These are phyloP conservation scores for Ascocoryne sarcoides DNA, from an alignment of 2,329 filamentous ascomycete species.

Conservation along the genomic window DNA sequence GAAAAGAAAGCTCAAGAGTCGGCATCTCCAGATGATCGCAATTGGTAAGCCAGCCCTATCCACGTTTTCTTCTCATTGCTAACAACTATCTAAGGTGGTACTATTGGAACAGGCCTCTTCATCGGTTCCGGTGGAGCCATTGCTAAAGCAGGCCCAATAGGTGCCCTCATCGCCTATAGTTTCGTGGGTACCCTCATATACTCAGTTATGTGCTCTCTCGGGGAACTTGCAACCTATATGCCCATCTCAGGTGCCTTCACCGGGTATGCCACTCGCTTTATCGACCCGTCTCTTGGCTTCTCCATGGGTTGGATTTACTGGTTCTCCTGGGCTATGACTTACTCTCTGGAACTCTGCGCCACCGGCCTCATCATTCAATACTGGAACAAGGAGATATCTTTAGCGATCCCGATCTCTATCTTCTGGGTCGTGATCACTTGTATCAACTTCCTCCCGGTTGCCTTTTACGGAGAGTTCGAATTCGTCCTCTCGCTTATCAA, in stretches of 20 bases:
- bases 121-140: conserved; percentile 58
- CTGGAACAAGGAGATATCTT: conserved; percentile 53
- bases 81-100: conserved; percentile 37
- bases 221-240: conserved; percentile 70
- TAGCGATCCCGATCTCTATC: conserved; percentile 64
- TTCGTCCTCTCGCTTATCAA: conserved; percentile 74
- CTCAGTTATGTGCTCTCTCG: conserved; percentile 62
- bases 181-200: conserved; percentile 66
- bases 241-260: conserved; percentile 72
- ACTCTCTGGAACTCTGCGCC: conserved; percentile 63
- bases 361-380: conserved; percentile 69
- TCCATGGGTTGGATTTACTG: conserved; percentile 79
- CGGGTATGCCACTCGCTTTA: conserved; percentile 65
- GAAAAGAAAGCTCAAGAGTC: conserved; percentile 38
- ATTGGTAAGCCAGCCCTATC: conserved; percentile 32
- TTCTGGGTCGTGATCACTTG: conserved; percentile 64
- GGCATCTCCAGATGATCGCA: conserved; percentile 62
- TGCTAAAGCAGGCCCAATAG: conserved; percentile 54
- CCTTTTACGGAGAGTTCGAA: conserved; percentile 67
- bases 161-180: conserved; percentile 58
- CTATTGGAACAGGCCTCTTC: conserved; percentile 66
- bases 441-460: conserved; percentile 63
- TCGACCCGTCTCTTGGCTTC: conserved; percentile 65
- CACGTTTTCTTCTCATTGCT: conserved; percentile 2
- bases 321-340: conserved; percentile 69